Conservation (phyloP, 73 alveolate genomes). For the Tetrahymena malaccensis region DNA sequence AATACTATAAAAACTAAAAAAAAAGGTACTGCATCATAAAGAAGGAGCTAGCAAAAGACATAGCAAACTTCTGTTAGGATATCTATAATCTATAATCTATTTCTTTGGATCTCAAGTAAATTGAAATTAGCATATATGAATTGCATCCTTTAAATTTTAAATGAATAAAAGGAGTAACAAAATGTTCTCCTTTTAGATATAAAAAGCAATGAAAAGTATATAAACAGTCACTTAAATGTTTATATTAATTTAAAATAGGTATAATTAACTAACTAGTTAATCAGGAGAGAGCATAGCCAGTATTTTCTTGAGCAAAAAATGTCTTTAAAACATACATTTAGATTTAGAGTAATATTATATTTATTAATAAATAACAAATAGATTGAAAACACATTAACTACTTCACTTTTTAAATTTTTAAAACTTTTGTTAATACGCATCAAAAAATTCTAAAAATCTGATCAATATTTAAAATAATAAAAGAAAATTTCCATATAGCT, state of each 20-base stretch:
- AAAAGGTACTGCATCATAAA: not conserved
- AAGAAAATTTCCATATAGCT: not conserved
- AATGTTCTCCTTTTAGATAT: not conserved
- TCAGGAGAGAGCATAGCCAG: not conserved
- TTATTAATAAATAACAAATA: not conserved
- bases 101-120: not conserved
- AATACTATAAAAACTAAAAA: not conserved
- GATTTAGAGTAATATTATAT: not conserved
- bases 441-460: not conserved
- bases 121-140: not conserved
- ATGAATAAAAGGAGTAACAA: not conserved
- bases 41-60: not conserved
- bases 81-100: not conserved
- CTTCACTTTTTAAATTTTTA: not conserved
- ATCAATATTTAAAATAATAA: not conserved
- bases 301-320: not conserved
- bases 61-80: not conserved
- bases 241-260: not conserved
- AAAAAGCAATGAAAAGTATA: not conserved
- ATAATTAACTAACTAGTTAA: not conserved
- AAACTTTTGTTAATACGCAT: not conserved
- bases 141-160: not conserved
- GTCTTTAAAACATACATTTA: not conserved
- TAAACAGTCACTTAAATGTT: too few species aligned
- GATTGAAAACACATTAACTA: not conserved